Conservation (phyloP, 2,329 filamentous ascomycete species). For the Colletotrichum sojae region DNA sequence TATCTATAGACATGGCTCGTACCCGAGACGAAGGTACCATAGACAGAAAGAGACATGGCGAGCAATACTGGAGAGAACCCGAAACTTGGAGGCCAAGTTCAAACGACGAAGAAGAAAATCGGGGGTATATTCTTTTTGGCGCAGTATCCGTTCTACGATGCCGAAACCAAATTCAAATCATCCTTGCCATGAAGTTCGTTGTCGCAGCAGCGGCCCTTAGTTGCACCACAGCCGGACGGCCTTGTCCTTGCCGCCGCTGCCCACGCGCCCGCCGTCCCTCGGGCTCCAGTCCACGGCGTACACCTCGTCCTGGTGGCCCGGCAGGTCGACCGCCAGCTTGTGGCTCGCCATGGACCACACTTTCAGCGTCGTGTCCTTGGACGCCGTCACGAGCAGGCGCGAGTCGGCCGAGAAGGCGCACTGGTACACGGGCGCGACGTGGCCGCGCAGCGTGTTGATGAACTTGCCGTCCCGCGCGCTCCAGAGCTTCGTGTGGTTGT, state of each 20-base stretch:
- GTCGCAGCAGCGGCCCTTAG: constrained; percentile 50
- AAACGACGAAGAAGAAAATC: background rate
- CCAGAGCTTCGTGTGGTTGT: constrained; percentile 97
- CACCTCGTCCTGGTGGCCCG: constrained; percentile 92
- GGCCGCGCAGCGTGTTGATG: constrained; percentile 87
- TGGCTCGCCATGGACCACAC: constrained; percentile 92
- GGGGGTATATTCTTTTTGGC: constrained; percentile 40
- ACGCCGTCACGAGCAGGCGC: constrained; percentile 86
- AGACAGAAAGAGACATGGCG: too few species aligned
- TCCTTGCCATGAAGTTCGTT: background rate
- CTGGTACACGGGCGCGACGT: constrained; percentile 92
- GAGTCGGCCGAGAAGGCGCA: constrained; percentile 94
- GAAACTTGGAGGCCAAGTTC: too few species aligned
- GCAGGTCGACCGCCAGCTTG: constrained; percentile 85
- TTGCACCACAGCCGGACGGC: constrained; percentile 77
- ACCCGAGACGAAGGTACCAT: too few species aligned
- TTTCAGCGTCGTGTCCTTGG: constrained; percentile 94
- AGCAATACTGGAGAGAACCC: too few species aligned
- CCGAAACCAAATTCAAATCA: constrained; percentile 18
- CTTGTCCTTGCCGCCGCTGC: constrained; percentile 94
- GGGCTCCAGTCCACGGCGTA: constrained; percentile 96
- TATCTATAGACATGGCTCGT: too few species aligned
- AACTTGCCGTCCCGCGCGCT: constrained; percentile 80
- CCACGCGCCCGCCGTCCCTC: constrained; percentile 84
- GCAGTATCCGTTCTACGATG: constrained; percentile 21